Percentiles rank a stretch among this genome's conserved stretches.
phyloP scores from a whole-genome alignment of 2,329 filamentous ascomycete genomes.

The Penicillium sp. region DNA sequence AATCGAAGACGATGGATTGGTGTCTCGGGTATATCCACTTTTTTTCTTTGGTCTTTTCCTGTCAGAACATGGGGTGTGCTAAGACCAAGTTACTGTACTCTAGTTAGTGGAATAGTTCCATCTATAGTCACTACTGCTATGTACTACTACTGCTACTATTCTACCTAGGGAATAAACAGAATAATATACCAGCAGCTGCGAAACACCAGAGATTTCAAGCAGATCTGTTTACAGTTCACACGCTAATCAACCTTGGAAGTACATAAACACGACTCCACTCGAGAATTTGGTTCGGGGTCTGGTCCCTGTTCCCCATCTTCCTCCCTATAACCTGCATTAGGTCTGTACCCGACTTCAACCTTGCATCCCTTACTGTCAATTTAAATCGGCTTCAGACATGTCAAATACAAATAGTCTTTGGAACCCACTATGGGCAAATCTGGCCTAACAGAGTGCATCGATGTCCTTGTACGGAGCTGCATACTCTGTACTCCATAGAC shows the following conservation, averaged over 20 bases:
- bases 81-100: not conserved
- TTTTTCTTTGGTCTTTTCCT: not conserved
- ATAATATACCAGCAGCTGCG: not conserved
- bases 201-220: not conserved
- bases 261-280: constrained; percentile 5
- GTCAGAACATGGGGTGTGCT: not conserved
- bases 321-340: not conserved
- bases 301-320: constrained; percentile 1
- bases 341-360: not conserved
- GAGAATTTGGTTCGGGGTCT: not conserved
- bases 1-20: not conserved
- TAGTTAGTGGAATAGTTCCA: no score
- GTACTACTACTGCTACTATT: not conserved
- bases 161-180: not conserved
- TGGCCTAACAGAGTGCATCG: not conserved
- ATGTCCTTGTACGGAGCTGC: constrained; percentile 1
- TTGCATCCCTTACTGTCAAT: not conserved
- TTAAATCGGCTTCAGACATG: not conserved
- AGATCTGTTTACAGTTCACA: not conserved
- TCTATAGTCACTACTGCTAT: no score
- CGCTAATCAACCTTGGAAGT: constrained; percentile 9
- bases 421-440: constrained; percentile 1
- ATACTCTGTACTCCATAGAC: no score
- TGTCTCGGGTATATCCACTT: constrained; percentile 9
- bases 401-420: not conserved